These are phyloP conservation scores for Rosa persica DNA, from an alignment of 306 rosid species.

Conservation along the genomic window DNA sequence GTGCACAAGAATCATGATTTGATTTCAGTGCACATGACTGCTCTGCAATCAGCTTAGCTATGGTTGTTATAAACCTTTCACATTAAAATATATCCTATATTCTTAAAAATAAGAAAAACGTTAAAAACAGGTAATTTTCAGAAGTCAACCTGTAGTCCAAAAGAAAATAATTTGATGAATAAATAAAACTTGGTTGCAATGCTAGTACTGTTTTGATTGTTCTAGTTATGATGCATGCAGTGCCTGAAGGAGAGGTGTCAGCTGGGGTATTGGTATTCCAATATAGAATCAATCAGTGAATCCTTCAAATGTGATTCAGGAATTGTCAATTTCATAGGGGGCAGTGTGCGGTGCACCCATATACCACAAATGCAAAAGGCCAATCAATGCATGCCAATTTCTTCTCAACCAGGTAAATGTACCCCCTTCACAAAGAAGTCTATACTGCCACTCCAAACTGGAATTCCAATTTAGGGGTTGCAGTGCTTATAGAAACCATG, in stretches of 20 bases:
- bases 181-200: neutral
- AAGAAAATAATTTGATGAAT: neutral
- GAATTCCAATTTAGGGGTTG: neutral
- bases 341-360: neutral
- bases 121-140: neutral
- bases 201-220: neutral
- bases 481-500: neutral
- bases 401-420: neutral
- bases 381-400: neutral
- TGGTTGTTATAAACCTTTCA: neutral
- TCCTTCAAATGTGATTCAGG: neutral
- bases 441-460: neutral
- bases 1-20: conserved; percentile 25
- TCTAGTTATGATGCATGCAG: neutral
- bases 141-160: neutral
- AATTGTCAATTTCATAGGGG: neutral
- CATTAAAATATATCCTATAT: neutral
- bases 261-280: neutral
- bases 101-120: neutral
- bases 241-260: neutral
- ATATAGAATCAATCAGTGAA: neutral
- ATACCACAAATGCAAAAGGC: neutral
- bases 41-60: conserved; percentile 27
- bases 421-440: neutral
- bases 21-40: conserved; percentile 42